Percentiles rank a stretch among this genome's conserved stretches.
Conservation (phyloP, 73 alveolate genomes). For the Paramecium sexaurelia region DNA sequence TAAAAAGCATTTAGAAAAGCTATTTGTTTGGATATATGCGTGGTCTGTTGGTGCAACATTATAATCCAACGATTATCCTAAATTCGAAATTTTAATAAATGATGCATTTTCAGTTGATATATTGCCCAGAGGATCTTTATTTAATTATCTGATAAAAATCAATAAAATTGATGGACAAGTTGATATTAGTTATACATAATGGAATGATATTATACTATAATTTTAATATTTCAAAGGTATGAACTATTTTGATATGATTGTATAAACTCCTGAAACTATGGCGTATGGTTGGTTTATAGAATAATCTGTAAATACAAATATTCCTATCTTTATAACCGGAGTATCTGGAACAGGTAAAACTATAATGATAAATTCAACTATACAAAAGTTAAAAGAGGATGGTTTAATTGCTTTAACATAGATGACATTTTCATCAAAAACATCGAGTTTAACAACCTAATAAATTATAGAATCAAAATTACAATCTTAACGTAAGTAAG, state of each 20-base stretch:
- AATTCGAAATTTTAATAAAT: slow-evolving; percentile 73
- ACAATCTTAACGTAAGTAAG: slow-evolving; percentile 80
- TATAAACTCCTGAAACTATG: slow-evolving; percentile 96
- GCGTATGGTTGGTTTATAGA: slow-evolving; percentile 90
- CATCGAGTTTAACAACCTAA: slow-evolving; percentile 88
- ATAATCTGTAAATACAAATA: slow-evolving; percentile 76
- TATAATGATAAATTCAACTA: slow-evolving; percentile 83
- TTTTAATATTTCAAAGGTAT: slow-evolving; percentile 70
- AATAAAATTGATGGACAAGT: slow-evolving; percentile 53
- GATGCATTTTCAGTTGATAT: slow-evolving; percentile 67
- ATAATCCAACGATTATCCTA: slow-evolving; percentile 66
- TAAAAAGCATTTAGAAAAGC: slow-evolving; percentile 74
- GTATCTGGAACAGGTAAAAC: slow-evolving; percentile 97
- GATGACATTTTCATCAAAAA: slow-evolving; percentile 94
- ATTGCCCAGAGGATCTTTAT: slow-evolving; percentile 78
- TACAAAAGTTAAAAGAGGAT: slow-evolving; percentile 76
- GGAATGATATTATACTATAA: slow-evolving; percentile 76
- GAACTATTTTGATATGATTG: slow-evolving; percentile 85
- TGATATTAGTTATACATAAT: slow-evolving; percentile 67
- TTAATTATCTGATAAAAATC: slow-evolving; percentile 69
- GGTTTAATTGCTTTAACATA: slow-evolving; percentile 82
- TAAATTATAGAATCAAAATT: slow-evolving; percentile 82
- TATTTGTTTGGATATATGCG: slow-evolving; percentile 76
- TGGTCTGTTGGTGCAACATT: slow-evolving; percentile 85
- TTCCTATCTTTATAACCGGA: slow-evolving; percentile 89